These are phyloP conservation scores for Epichloe typhina DNA, from an alignment of 2,329 filamentous ascomycete genomes.

Conservation along the genomic window DNA sequence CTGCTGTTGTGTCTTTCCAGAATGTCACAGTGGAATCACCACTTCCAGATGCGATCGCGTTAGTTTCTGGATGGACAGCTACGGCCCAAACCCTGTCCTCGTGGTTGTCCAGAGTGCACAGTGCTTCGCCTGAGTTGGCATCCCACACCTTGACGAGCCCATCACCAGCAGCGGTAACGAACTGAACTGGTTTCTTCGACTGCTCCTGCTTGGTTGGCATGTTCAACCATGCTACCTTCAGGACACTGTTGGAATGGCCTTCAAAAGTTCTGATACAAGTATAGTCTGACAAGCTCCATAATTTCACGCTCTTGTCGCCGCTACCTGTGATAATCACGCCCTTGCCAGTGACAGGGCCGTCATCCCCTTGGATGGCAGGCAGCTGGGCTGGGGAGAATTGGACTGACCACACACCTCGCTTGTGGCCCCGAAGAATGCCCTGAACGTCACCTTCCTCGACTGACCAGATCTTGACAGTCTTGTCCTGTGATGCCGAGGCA, in stretches of 20 bases:
- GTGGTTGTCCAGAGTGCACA: conserved; percentile 90
- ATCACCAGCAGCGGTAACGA: conserved; percentile 83
- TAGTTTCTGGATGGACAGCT: conserved; percentile 52
- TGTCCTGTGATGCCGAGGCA: conserved; percentile 91
- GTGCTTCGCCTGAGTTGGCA: conserved; percentile 67
- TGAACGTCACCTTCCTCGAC: conserved; percentile 78
- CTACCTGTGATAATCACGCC: conserved; percentile 81
- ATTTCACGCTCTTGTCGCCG: conserved; percentile 89
- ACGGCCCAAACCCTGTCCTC: conserved; percentile 92
- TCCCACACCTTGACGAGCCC: conserved; percentile 97
- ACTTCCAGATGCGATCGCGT: conserved; percentile 77
- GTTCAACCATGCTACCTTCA: conserved; percentile 83
- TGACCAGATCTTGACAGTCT: conserved; percentile 95
- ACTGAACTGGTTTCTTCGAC: conserved; percentile 48
- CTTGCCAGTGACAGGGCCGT: conserved; percentile 59
- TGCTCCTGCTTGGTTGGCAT: conserved; percentile 35
- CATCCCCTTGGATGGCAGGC: conserved; percentile 58
- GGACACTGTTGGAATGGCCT: conserved; percentile 86
- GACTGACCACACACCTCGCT: conserved; percentile 90
- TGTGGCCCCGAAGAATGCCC: conserved; percentile 84
- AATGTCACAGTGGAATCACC: conserved; percentile 90
- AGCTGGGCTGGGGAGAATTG: conserved; percentile 73
- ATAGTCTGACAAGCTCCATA: conserved; percentile 90
- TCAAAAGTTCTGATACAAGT: conserved; percentile 88
- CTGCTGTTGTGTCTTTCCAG: conserved; percentile 82